These are phyloP conservation scores for Larix kaempferi DNA, from an alignment of 75 land plant genomes.

Conservation along the genomic window DNA sequence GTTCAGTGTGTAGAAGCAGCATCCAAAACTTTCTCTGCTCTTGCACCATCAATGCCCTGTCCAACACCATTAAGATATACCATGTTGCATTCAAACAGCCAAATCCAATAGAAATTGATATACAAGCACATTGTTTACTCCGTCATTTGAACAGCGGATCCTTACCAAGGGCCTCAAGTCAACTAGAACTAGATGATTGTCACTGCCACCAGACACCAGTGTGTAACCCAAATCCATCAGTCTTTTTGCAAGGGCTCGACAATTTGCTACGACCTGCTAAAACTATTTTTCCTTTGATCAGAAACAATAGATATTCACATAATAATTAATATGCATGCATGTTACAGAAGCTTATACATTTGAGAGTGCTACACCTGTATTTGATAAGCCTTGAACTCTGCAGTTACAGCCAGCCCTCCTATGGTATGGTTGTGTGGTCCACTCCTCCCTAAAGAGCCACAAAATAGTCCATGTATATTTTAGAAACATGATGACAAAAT, in stretches of 20 bases:
- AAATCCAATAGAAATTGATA: neutral
- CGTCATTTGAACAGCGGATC: neutral
- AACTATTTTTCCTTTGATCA: neutral
- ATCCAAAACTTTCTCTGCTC: slow-evolving; percentile 89
- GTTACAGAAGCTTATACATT: neutral
- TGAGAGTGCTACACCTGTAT: slow-evolving; percentile 40
- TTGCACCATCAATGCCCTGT: slow-evolving; percentile 91
- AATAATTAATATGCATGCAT: neutral
- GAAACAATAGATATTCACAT: neutral
- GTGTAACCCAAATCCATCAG: slow-evolving; percentile 70
- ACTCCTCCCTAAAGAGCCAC: slow-evolving; percentile 66
- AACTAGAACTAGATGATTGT: slow-evolving; percentile 89
- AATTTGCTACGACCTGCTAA: slow-evolving; percentile 72
- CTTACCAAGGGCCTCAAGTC: slow-evolving; percentile 86
- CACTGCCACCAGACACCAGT: slow-evolving; percentile 92
- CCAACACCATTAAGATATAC: neutral
- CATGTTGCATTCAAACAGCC: neutral
- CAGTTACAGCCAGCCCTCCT: slow-evolving; percentile 76
- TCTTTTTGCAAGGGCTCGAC: slow-evolving; percentile 73
- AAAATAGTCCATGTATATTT: neutral
- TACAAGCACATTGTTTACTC: neutral
- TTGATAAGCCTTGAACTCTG: slow-evolving; percentile 77
- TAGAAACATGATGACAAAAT: neutral
- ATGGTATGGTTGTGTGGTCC: slow-evolving; percentile 97
- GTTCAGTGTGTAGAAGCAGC: slow-evolving; percentile 82